Evolutionary conservation across 2,329 filamentous ascomycete genomes (phyloP), one percentile per base, ranked within the genome.

Genomic region (Capronia coronata): DNA sequence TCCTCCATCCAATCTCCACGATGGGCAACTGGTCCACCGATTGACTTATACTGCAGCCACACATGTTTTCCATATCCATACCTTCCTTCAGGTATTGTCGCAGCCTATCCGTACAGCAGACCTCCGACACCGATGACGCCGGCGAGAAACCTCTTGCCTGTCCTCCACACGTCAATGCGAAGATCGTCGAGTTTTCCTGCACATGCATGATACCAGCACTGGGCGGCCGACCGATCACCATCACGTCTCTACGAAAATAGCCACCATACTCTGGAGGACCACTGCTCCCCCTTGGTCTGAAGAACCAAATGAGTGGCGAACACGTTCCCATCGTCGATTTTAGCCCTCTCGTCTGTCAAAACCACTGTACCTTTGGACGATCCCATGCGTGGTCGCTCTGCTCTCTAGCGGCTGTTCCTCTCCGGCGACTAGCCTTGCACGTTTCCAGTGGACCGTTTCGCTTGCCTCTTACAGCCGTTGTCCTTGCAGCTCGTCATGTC

Each of bases 391-490:
- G 9, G 30, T 16, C 13, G 13, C 39, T 37, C n/a, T 41, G 11
- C 41, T 14, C 35, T 43, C 18, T 49, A 49, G 48, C 43, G 41
- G 41, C 35, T 18, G 41, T 14, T 42, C 40, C 42, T 52, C 45
- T 23, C 37, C 54, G 38, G 45, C 51, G 27, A 51, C 54, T 54
- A 56, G 39, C 29, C n/a, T 48, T 23, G 48, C 54, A 54, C 48
- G 48, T 56, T 56, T 51, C 45, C 48, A 43, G 49, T 51, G 51
- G 34, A 32, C 44, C 49, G 42, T 51, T 42, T 54, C 44, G 47
- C 42, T 49, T 51, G 51, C 50, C 35, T 49, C 42, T 49, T 49
- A 19, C 14, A 37, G 34, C 14, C 1, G 16, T 18, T 45, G 35
- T 30, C 22, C 32, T 27, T 25, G 35, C 23, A 48, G 48, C 38